Evolutionary conservation across 306 rosid species (phyloP), one percentile per base, ranked within the genome.

Genomic region (Macrotyloma uniflorum): DNA sequence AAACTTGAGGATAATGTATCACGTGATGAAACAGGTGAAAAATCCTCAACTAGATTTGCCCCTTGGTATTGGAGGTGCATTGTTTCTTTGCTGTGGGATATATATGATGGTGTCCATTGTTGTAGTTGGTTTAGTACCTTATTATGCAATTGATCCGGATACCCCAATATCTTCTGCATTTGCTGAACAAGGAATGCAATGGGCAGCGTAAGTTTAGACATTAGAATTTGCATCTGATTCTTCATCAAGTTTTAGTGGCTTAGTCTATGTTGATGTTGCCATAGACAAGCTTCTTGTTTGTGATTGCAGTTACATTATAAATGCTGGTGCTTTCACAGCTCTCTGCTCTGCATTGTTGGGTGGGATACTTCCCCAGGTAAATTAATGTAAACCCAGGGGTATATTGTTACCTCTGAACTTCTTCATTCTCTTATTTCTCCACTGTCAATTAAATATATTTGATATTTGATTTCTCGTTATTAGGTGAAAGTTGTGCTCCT

Each of bases 11-110:
- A 43, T 64, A 38, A 67, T 70, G 62, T 46, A 35, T 84, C 82
- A 24, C 67, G 76, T 77, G 72, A 74, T 70, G 36, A 70, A 36
- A 77, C 83, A 92, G 98, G 98, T 93, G 74, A 92, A 90, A 90
- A 86, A 91, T 83, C 99, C 99, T 70, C 97, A 93, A 68, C 85
- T 96, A 76, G 98, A 95, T 85, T 78, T 95, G 80, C 99, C 99
- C 7, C 66, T 92, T 23, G 99, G 99, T 50, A 93, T 95, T 38
- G 91, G 85, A 2, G 87, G 87, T 74, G 69, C 99, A 8, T 64
- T 93, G 58, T 93, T 90, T 84, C 49, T 95, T 76, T 95, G 99
- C 74, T 95, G 98, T 87, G 91, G 87, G 33, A 68, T 95, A 45
- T 95, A 95, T 61, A 89, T 93, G 99, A 22, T 91, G 93, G 93